These are phyloP conservation scores for Groenewaldozyma auringiensis DNA, from an alignment of 1,139 yeast species.

Conservation along the genomic window DNA sequence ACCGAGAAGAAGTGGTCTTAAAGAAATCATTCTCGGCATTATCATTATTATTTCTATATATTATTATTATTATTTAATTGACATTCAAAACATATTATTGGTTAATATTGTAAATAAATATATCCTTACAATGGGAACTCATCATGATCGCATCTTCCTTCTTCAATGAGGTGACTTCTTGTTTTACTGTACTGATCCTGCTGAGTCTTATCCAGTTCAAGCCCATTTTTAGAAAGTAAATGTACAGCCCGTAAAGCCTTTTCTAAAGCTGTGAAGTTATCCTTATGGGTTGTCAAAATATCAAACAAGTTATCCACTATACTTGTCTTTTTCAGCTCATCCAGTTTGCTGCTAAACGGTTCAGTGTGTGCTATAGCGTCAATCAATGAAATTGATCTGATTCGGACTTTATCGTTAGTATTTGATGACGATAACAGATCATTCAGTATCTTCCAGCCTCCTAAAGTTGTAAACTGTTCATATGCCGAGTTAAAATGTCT, in stretches of 20 bases:
- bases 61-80: too few relatives aligned
- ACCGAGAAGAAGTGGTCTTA: slow-evolving; percentile 28
- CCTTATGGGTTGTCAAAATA: slow-evolving; percentile 33
- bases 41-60: background rate
- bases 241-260: slow-evolving; percentile 50
- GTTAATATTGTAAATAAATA: too few relatives aligned
- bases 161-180: slow-evolving; percentile 26
- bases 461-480: slow-evolving; percentile 42
- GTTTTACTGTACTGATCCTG: slow-evolving; percentile 35
- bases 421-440: slow-evolving; percentile 17
- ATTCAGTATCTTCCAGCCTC: slow-evolving; percentile 56
- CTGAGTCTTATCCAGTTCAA: slow-evolving; percentile 45
- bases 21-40: background rate
- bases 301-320: slow-evolving; percentile 36
- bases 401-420: slow-evolving; percentile 33
- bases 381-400: slow-evolving; percentile 45
- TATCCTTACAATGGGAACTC: slow-evolving; percentile 16
- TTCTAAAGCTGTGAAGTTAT: slow-evolving; percentile 50
- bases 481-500: slow-evolving; percentile 61
- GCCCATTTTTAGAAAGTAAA: slow-evolving; percentile 40
- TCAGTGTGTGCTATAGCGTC: slow-evolving; percentile 51
- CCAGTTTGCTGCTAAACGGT: slow-evolving; percentile 35
- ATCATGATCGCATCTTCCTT: slow-evolving; percentile 13
- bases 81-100: too few relatives aligned
- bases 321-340: slow-evolving; percentile 37